A percentile compares a stretch with the other conserved stretches of the same genome.
Evolutionary conservation across 805 yeast genomes (phyloP).

Genomic region (Candida vartiovaarae): DNA sequence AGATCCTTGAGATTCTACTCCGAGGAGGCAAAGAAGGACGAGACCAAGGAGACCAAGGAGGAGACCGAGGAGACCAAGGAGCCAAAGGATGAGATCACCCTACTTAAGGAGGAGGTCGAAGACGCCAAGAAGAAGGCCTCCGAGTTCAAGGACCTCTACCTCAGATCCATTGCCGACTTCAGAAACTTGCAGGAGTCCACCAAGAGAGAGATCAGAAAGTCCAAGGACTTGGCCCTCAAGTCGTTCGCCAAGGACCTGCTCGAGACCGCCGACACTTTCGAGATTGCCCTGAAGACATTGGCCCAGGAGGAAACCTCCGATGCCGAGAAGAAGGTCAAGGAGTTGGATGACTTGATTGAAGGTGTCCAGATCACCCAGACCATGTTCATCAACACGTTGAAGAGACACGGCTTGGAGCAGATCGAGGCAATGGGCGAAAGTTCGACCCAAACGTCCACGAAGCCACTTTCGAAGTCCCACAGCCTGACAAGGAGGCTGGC

Average conservation of each 20-base stretch:
- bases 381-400: slow-evolving; percentile 42
- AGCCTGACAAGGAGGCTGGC: slow-evolving; percentile 48
- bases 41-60: slow-evolving; percentile 6
- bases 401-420: slow-evolving; percentile 41
- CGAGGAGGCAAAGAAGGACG: slow-evolving; percentile 23
- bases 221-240: slow-evolving; percentile 24
- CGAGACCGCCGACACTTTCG: slow-evolving; percentile 25
- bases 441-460: slow-evolving; percentile 50
- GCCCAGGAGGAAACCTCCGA: slow-evolving; percentile 21
- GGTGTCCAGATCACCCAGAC: slow-evolving; percentile 46
- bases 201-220: slow-evolving; percentile 24
- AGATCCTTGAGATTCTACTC: slow-evolving; percentile 20
- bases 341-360: slow-evolving; percentile 41
- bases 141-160: slow-evolving; percentile 21
- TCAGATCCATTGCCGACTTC: slow-evolving; percentile 25
- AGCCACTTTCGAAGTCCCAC: slow-evolving; percentile 46
- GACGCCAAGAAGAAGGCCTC: slow-evolving; percentile 21
- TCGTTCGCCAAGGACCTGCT: slow-evolving; percentile 24
- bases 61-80: slow-evolving; percentile 10
- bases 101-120: slow-evolving; percentile 14
- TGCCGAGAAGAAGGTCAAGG: slow-evolving; percentile 24
- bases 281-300: slow-evolving; percentile 23
- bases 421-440: slow-evolving; percentile 41
- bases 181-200: slow-evolving; percentile 25
- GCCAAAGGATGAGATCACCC: slow-evolving; percentile 20